Conservation (phyloP, 257 asterid species). For the Leptodermis oblonga region DNA sequence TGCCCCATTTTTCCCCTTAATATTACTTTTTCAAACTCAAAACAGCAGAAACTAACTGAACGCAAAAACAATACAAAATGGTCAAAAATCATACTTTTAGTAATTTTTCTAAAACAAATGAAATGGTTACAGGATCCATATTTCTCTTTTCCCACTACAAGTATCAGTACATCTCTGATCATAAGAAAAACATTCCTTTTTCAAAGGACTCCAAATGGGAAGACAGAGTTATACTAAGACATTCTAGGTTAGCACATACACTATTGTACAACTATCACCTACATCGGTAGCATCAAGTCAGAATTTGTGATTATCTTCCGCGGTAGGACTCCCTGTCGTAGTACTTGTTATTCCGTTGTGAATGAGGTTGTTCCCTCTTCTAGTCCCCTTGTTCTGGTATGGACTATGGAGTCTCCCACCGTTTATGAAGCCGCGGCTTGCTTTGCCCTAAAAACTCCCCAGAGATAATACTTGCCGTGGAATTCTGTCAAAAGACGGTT, state of each 20-base stretch:
- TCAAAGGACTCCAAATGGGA: too few species aligned
- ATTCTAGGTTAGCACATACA: neutral
- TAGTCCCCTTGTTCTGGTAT: too few species aligned
- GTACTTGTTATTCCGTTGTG: too few species aligned
- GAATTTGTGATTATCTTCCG: neutral
- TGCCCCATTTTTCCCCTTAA: constrained; percentile 35
- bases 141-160: too few species aligned
- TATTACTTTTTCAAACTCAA: neutral
- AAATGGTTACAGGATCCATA: too few species aligned
- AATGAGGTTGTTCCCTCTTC: too few species aligned
- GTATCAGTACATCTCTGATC: too few species aligned
- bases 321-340: neutral
- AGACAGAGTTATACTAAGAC: too few species aligned
- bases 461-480: constrained; percentile 50
- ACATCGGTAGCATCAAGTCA: neutral
- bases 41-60: neutral
- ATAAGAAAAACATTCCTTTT: too few species aligned
- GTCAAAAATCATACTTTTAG: too few species aligned
- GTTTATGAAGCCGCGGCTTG: constrained; percentile 13
- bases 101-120: too few species aligned
- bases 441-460: constrained; percentile 76
- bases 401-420: neutral
- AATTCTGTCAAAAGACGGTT: constrained; percentile 45
- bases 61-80: neutral
- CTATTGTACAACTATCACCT: neutral